A percentile compares a stretch with the other conserved stretches of the same genome.
Conservation (phyloP, 2,329 filamentous ascomycete genomes). For the Diplodia scrobiculata region DNA sequence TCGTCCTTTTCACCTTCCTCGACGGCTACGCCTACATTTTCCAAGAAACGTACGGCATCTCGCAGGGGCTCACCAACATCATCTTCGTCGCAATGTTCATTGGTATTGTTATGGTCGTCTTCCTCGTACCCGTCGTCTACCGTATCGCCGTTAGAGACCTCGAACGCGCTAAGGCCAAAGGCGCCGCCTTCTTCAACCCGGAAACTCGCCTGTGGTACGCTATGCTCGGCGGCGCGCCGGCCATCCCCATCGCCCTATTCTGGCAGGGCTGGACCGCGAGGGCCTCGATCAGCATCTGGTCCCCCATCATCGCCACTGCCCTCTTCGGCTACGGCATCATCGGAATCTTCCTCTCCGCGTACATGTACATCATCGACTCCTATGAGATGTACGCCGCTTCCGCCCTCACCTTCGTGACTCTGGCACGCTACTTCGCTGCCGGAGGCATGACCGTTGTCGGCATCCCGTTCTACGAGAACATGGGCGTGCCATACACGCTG, state of each 20-base stretch:
- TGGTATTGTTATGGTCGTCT: conserved; percentile 43
- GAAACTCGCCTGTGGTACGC: conserved; percentile 59
- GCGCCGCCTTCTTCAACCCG: conserved; percentile 49
- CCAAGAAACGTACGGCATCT: conserved; percentile 52
- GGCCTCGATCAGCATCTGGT: conserved; percentile 54
- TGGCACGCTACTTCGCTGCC: conserved; percentile 47
- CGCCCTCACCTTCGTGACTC: conserved; percentile 49
- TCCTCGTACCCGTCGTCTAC: conserved; percentile 52
- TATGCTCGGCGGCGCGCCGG: conserved; percentile 53
- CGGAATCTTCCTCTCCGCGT: conserved; percentile 53
- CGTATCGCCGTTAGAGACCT: conserved; percentile 50
- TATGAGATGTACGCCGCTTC: conserved; percentile 58
- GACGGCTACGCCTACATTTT: conserved; percentile 58
- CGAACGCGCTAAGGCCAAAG: conserved; percentile 44
- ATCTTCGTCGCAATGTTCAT: conserved; percentile 54
- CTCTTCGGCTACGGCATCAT: conserved; percentile 57
- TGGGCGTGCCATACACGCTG: conserved; percentile 44
- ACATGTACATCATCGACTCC: conserved; percentile 61
- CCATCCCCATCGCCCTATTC: conserved; percentile 57
- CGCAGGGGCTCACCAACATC: conserved; percentile 50
- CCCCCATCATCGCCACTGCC: conserved; percentile 53
- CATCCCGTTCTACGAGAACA: conserved; percentile 46
- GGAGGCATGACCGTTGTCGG: conserved; percentile 47
- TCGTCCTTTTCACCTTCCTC: conserved; percentile 58
- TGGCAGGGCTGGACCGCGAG: conserved; percentile 62